These are phyloP conservation scores for Rhodotorula paludigena DNA, from an alignment of 768 basidiomycete species.

Conservation along the genomic window DNA sequence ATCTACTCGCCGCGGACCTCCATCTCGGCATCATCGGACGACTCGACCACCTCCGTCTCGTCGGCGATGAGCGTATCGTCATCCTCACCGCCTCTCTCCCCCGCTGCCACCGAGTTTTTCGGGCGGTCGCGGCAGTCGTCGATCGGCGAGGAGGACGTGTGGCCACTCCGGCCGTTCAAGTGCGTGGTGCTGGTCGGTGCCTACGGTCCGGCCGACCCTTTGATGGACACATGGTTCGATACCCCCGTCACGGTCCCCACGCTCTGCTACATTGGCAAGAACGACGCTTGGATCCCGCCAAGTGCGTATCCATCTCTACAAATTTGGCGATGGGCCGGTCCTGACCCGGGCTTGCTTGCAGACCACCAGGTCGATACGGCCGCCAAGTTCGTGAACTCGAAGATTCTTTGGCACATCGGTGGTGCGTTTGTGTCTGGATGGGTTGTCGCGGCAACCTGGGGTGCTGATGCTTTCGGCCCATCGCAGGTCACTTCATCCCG, in stretches of 20 bases:
- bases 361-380: slow-evolving; percentile 1
- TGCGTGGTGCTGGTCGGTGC: neutral
- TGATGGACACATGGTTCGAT: neutral
- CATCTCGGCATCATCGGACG: neutral
- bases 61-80: no score
- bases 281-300: slow-evolving; percentile 1
- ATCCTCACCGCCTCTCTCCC: neutral
- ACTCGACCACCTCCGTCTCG: neutral
- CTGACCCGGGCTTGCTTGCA: neutral
- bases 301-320: neutral
- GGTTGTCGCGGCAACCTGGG: neutral
- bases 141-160: neutral
- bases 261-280: neutral
- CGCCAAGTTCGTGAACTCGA: neutral
- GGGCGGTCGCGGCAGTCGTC: neutral
- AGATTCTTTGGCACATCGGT: neutral
- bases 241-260: neutral
- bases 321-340: neutral
- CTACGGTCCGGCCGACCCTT: neutral
- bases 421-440: neutral
- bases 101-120: neutral
- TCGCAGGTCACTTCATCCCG: slow-evolving; percentile 1
- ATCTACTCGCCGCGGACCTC: neutral
- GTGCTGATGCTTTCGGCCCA: neutral
- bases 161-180: slow-evolving; percentile 1